These are phyloP conservation scores for Viola odorata DNA, from an alignment of 345 rosid species.

Conservation along the genomic window DNA sequence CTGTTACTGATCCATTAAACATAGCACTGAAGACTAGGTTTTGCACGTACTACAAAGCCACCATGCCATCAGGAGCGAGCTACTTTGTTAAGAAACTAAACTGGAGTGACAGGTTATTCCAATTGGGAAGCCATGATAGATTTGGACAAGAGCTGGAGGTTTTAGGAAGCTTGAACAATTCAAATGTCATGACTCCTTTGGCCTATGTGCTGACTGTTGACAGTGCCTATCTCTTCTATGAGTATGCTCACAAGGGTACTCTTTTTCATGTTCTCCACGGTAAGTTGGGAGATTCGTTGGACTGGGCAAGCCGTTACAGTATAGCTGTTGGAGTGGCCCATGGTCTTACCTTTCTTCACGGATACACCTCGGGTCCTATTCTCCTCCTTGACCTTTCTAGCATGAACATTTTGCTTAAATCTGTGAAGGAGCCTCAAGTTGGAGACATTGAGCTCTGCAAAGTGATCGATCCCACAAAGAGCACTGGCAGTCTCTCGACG, in stretches of 20 bases:
- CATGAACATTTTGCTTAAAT: slow-evolving; percentile 63
- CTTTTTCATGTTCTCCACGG: slow-evolving; percentile 60
- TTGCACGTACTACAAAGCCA: slow-evolving; percentile 65
- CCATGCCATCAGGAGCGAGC: slow-evolving; percentile 66
- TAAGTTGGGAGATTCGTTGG: slow-evolving; percentile 38
- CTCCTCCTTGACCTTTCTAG: slow-evolving; percentile 81
- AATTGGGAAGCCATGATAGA: slow-evolving; percentile 49
- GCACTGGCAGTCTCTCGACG: slow-evolving; percentile 76
- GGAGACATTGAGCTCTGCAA: slow-evolving; percentile 88
- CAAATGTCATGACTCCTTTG: slow-evolving; percentile 79
- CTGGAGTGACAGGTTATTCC: slow-evolving; percentile 75
- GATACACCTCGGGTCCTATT: slow-evolving; percentile 50
- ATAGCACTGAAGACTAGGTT: slow-evolving; percentile 49
- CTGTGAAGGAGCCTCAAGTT: slow-evolving; percentile 64
- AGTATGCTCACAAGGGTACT: slow-evolving; percentile 49
- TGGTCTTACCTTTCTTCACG: slow-evolving; percentile 78
- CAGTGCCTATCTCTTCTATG: slow-evolving; percentile 70
- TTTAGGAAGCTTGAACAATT: slow-evolving; percentile 69
- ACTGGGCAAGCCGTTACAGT: slow-evolving; percentile 85
- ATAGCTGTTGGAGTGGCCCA: slow-evolving; percentile 82
- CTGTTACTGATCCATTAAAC: slow-evolving; percentile 43
- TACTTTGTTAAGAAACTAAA: slow-evolving; percentile 73
- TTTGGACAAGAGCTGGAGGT: slow-evolving; percentile 60
- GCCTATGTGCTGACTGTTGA: slow-evolving; percentile 64
- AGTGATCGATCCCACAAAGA: slow-evolving; percentile 72